Percentiles rank a stretch among this genome's conserved stretches.
Conservation (phyloP, 164 flowering plant species). For the Magnolia officinalis region DNA sequence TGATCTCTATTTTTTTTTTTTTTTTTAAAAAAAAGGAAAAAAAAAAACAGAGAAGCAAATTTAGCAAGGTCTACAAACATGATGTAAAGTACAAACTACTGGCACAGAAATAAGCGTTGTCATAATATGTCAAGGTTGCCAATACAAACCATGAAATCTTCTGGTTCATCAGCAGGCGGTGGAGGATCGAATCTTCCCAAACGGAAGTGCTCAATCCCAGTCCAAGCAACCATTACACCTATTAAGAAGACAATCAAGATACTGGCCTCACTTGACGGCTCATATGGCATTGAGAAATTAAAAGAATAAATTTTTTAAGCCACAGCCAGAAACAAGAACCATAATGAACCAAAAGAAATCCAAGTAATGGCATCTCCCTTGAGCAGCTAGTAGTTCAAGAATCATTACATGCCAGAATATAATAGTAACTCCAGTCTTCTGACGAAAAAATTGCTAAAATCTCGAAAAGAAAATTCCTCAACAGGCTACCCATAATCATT, state of each 20-base stretch:
- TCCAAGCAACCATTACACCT: constrained; percentile 99
- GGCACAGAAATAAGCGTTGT: not conserved
- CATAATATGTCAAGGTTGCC: not conserved
- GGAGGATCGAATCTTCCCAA: constrained; percentile 92
- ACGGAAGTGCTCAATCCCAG: constrained; percentile 88
- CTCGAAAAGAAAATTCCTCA: no score
- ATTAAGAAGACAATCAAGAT: not conserved
- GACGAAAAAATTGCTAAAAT: no score
- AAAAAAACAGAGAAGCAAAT: no score
- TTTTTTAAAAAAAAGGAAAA: no score
- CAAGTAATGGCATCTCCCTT: not conserved
- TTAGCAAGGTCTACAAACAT: no score
- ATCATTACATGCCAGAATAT: no score
- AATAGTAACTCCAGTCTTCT: no score
- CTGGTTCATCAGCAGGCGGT: constrained; percentile 77
- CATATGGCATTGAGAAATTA: not conserved
- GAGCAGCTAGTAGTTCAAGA: not conserved
- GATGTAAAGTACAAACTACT: not conserved
- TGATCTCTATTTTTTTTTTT: no score
- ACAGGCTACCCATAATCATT: no score
- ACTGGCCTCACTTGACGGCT: not conserved
- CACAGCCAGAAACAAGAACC: no score
- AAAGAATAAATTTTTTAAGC: no score
- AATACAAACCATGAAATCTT: constrained; percentile 54
- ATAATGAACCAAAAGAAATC: no score